Percentiles rank a stretch among this genome's conserved stretches.
phyloP scores from a whole-genome alignment of 805 yeast species.

The Myxozyma kluyveri region DNA sequence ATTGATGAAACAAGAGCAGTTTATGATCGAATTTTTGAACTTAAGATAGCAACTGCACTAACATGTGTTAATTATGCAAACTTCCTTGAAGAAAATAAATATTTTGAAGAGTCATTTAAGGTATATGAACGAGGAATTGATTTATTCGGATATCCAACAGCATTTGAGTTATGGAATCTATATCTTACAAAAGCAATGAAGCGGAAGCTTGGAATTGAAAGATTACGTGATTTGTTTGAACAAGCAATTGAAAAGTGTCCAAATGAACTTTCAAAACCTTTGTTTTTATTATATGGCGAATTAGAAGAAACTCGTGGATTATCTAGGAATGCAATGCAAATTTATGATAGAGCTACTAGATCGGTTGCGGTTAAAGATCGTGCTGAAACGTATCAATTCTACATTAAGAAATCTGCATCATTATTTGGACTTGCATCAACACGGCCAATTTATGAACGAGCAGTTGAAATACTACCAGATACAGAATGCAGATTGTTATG shows the following conservation, averaged over 20 bases:
- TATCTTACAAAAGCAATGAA: conserved; percentile 56
- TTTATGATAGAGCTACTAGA: conserved; percentile 46
- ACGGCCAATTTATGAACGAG: conserved; percentile 52
- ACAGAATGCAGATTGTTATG: conserved; percentile 46
- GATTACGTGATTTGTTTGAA: conserved; percentile 73
- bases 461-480: conserved; percentile 50
- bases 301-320: conserved; percentile 61
- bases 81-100: conserved; percentile 50
- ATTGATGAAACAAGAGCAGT: conserved; percentile 42
- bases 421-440: conserved; percentile 45
- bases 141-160: conserved; percentile 58
- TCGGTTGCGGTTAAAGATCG: conserved; percentile 36
- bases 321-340: conserved; percentile 48
- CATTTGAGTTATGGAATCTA: conserved; percentile 67
- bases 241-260: conserved; percentile 58
- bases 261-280: conserved; percentile 45
- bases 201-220: conserved; percentile 44
- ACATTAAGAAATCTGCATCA: conserved; percentile 44
- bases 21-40: conserved; percentile 54
- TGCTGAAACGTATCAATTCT: conserved; percentile 45
- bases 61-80: conserved; percentile 65
- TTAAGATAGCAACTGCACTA: conserved; percentile 67
- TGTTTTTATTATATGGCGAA: conserved; percentile 56
- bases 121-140: conserved; percentile 69
- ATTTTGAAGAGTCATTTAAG: conserved; percentile 51